Conservation (phyloP, 2,329 filamentous ascomycete genomes). For the Hymenoscyphus repandus region DNA sequence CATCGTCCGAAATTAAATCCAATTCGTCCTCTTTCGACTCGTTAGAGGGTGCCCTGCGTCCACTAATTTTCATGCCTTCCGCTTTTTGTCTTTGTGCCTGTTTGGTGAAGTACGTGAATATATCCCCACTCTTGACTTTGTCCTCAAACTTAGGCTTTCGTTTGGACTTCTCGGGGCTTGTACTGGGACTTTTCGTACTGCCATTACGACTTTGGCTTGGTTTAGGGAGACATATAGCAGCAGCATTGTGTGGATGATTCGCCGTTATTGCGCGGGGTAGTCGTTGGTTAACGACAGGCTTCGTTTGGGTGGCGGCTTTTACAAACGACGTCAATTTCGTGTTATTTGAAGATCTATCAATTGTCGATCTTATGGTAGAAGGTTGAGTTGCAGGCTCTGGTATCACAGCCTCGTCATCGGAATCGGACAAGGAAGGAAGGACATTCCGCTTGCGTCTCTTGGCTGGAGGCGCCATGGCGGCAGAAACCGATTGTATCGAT, state of each 20-base stretch:
- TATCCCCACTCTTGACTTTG: slow-evolving; percentile 50
- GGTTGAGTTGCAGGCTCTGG: slow-evolving; percentile 16
- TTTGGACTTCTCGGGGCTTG: slow-evolving; percentile 41
- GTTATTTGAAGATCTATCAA: background rate
- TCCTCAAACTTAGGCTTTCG: slow-evolving; percentile 40
- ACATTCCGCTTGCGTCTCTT: slow-evolving; percentile 51
- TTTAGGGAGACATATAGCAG: slow-evolving; percentile 26
- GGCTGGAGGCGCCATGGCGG: slow-evolving; percentile 30
- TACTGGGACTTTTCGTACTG: slow-evolving; percentile 32
- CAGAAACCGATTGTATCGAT: background rate
- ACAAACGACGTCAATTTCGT: slow-evolving; percentile 3
- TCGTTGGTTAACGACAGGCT: slow-evolving; percentile 1
- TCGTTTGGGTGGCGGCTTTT: slow-evolving; percentile 17
- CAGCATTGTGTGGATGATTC: slow-evolving; percentile 26
- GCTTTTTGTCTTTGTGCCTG: slow-evolving; percentile 46
- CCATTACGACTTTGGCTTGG: slow-evolving; percentile 24
- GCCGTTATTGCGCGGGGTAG: slow-evolving; percentile 24
- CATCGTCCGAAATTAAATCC: slow-evolving; percentile 51
- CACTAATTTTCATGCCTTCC: slow-evolving; percentile 10
- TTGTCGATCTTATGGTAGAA: slow-evolving; percentile 20
- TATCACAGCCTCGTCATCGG: slow-evolving; percentile 42
- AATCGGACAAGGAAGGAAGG: slow-evolving; percentile 31
- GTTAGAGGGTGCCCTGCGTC: background rate
- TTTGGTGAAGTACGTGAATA: slow-evolving; percentile 56
- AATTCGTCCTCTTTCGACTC: slow-evolving; percentile 28